Base-by-base conservation (phyloP, 352 stramenopile species). In the Globisporangium viniferum region DNA sequence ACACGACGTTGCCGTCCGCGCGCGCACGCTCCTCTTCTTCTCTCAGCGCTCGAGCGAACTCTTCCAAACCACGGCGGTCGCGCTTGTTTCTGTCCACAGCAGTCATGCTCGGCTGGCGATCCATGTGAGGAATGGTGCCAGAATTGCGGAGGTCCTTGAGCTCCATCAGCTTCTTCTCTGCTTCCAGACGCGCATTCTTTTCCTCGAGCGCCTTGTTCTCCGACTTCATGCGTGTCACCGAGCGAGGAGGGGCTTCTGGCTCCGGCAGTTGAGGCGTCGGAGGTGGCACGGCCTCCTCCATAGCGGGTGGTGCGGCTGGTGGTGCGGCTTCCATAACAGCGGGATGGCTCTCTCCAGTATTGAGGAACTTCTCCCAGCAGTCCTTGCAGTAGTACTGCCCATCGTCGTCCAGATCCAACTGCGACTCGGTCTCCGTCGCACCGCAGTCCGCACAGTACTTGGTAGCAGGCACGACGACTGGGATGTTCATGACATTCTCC, bases 321-420 rank as follows among this genome's bases (percentile, higher is more conserved):
- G 39, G 35, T 27, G 54, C 39, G 27, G 51, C 58, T 33, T 67
- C 64, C 10, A 64, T 49, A 46, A 59, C 39, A 51, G 53, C 49
- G 15, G 66, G 10, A 39, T 68, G 53, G 51, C 58, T 64, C 22
- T 73, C 74, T 2, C 79, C 82, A 66, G 79, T 44, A 53, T 78
- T 89, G 36, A 92, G 75, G 62, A 92, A 96, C 57, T 94, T 91
- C 49, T 93, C 86, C 87, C 86, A 96, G 59, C 88, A 96, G 68
- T 92, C 88, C 64, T 91, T 92, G 77, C 88, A 96, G 71, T 96
- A 96, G 70, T 89, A 92, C 58, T 94, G 79, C 0, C 86, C 86
- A 55, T 96, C 86, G 39, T 90, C 85, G 68, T 96, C 88, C 56
- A 92, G 79, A 51, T 93, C 83, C 12, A 94, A 75, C 74, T 87